Base-by-base conservation (phyloP, 768 basidiomycete species). In the Trametes maxima region DNA sequence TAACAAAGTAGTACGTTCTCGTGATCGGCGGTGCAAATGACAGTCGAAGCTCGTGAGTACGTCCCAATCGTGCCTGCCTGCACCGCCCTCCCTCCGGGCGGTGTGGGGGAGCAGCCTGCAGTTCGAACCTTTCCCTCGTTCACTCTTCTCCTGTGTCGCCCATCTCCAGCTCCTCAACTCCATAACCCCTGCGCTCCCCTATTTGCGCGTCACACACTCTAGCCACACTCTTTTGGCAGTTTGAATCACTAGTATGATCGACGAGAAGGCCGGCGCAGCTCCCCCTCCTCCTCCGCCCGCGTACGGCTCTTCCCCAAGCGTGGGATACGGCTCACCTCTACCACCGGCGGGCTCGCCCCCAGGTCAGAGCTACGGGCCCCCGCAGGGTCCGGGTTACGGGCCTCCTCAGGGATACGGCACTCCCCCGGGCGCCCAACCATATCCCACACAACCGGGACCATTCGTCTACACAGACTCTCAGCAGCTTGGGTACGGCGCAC, bases 211-310 rank as follows among this genome's bases (percentile, higher is more conserved):
- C 40, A 3, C 40, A 11, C 40, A 5, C 40, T 13, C 40, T 13
- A 3, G 3, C 40, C 40, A 11, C 40, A 5, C 40, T 13, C 40
- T 13, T 11, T 13, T n/a, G 21, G 17, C 24, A 3, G 17, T 39
- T 22, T 28, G n/a, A 13, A 39, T 36, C 35, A 10, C 10, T 7
- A 45, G 8, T 6, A 57, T 57, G 61, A 57, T 57, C 7, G 51
- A 62, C 44, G 61, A 62, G 45, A 62, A 62, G 24, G 21, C 39
- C 28, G 13, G 36, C 28, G 11, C 36, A 24, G 1, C 45, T 17
- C 22, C 45, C 8, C 44, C 5, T 6, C 28, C 42, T 33, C 40
- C 55, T 12, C 61, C 61, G 10, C 61, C 61, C 10, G 21, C 51
- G 19, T 62, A 62, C 51, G 39, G 40, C 33, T 21, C 40, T 11